phyloP scores from a whole-genome alignment of 257 asterid genomes.

The Cordia subcordata region DNA sequence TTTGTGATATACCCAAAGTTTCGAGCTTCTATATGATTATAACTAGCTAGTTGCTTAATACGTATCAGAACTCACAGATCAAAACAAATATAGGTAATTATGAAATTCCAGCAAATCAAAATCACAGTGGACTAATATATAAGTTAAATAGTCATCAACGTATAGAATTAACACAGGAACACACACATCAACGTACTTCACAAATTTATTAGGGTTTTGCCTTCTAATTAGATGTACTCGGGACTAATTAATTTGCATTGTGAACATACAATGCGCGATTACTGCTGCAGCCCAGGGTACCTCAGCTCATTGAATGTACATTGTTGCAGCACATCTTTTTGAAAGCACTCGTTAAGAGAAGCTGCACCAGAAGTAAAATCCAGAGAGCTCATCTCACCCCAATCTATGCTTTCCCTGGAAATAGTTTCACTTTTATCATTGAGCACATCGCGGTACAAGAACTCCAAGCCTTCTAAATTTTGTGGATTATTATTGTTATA shows the following conservation, averaged over 20 bases:
- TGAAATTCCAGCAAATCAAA: no score
- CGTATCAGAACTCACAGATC: no score
- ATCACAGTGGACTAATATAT: no score
- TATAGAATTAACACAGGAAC: no score
- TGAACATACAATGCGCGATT: no score
- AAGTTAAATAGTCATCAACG: no score
- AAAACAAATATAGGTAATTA: no score
- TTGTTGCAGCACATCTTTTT: slow-evolving; percentile 3
- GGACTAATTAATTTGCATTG: slow-evolving; percentile 8
- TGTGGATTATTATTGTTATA: slow-evolving; percentile 22
- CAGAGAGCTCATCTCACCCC: background rate
- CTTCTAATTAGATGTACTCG: background rate
- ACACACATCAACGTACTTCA: slow-evolving; percentile 2
- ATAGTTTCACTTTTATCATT: slow-evolving; percentile 7
- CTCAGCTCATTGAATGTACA: background rate
- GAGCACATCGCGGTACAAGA: slow-evolving; percentile 36
- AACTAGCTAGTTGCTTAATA: no score
- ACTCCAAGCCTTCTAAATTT: slow-evolving; percentile 48
- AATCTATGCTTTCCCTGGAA: slow-evolving; percentile 15
- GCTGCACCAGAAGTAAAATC: slow-evolving; percentile 3
- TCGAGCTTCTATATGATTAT: no score
- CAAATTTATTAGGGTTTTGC: slow-evolving; percentile 41
- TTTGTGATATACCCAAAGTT: no score
- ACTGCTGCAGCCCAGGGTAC: no score
- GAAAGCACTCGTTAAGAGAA: slow-evolving; percentile 25